Percentiles rank a stretch among this genome's conserved stretches.
These are phyloP conservation scores for Cyberlindnera galapagoensis DNA, from an alignment of 805 yeast species.

Conservation along the genomic window DNA sequence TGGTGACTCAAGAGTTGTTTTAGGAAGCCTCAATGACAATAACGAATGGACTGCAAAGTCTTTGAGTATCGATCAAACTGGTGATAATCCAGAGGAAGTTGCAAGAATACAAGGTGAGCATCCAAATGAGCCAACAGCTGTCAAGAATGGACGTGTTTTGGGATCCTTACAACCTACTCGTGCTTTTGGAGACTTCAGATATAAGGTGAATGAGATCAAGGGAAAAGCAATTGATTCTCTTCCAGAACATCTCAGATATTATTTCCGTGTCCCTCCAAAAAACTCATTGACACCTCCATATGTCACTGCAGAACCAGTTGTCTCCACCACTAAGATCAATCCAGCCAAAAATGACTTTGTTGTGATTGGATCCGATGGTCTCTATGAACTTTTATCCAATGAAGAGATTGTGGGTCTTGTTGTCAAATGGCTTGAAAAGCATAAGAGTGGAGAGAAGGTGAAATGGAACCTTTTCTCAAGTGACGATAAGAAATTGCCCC, in stretches of 20 bases:
- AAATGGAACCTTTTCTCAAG: constrained; percentile 18
- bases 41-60: constrained; percentile 86
- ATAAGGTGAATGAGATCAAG: constrained; percentile 63
- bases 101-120: constrained; percentile 79
- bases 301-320: constrained; percentile 93
- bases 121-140: constrained; percentile 75
- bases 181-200: constrained; percentile 96
- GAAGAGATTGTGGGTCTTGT: constrained; percentile 92
- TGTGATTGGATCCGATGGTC: constrained; percentile 91
- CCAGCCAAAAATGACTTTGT: constrained; percentile 74
- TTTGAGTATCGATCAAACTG: constrained; percentile 88
- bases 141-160: constrained; percentile 81
- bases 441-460: constrained; percentile 30
- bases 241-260: constrained; percentile 74
- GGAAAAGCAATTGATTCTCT: constrained; percentile 41
- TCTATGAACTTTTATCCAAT: constrained; percentile 84
- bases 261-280: constrained; percentile 72
- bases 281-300: constrained; percentile 87
- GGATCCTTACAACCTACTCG: constrained; percentile 94
- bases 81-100: constrained; percentile 83
- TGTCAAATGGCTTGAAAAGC: constrained; percentile 84
- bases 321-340: constrained; percentile 71
- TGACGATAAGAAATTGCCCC: constrained; percentile 44
- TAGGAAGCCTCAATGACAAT: constrained; percentile 60
- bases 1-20: constrained; percentile 90